Evolutionary conservation across 2,329 filamentous ascomycete genomes (phyloP).

Genomic region (Botrytis tulipae): DNA sequence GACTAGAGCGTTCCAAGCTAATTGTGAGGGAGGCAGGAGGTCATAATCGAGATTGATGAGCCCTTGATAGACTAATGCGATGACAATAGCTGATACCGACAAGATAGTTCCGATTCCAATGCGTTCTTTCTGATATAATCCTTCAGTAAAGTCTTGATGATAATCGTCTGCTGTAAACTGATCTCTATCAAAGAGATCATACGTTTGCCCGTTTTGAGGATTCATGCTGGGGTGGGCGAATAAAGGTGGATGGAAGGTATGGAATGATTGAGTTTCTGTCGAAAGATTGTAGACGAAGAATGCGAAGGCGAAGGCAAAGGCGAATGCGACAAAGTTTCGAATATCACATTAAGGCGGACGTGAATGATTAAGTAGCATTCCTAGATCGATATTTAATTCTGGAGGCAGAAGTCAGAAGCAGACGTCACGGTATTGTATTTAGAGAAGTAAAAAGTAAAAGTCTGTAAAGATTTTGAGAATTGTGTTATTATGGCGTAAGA

Average conservation of each 20-base stretch:
- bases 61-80: conserved; percentile 35
- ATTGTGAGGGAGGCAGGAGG: conserved; percentile 44
- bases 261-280: neutral
- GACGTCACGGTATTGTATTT: neutral
- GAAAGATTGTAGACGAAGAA: neutral
- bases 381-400: neutral
- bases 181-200: conserved; percentile 36
- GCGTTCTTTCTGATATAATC: conserved; percentile 16
- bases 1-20: conserved; percentile 62
- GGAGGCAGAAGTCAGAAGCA: neutral
- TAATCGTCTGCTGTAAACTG: conserved; percentile 31
- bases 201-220: conserved; percentile 27
- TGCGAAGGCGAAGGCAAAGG: neutral
- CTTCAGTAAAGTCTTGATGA: conserved; percentile 38
- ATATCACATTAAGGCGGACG: conserved; percentile 15
- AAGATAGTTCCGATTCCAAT: conserved; percentile 27
- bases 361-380: conserved; percentile 10
- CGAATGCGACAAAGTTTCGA: neutral
- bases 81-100: conserved; percentile 30
- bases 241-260: neutral
- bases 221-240: conserved; percentile 38
- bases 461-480: conserved; percentile 1
- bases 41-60: conserved; percentile 38
- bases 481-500: neutral
- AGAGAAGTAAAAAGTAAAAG: neutral